Evolutionary conservation across 192 early-diverging fungal species (phyloP).

Genomic region (Rhizophagus prolifer): DNA sequence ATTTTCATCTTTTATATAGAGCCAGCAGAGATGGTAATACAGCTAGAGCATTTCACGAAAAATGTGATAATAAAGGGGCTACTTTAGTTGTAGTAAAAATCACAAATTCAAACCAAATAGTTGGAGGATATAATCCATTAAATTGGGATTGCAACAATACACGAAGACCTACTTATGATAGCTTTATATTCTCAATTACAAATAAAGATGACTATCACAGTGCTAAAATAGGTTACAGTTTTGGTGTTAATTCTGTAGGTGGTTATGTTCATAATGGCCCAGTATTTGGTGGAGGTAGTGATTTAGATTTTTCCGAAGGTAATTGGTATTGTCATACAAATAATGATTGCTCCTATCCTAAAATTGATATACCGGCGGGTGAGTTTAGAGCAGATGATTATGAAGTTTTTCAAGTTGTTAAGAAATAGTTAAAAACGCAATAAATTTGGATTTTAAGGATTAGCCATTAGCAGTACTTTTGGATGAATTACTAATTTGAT

Average conservation of each 20-base stretch:
- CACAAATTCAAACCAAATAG: not conserved
- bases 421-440: no score
- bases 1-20: not conserved
- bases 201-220: not conserved
- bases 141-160: not conserved
- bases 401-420: no score
- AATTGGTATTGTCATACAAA: not conserved
- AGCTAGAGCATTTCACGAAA: no score
- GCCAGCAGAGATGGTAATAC: not conserved
- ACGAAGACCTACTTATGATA: no score
- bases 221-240: not conserved
- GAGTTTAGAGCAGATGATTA: not conserved
- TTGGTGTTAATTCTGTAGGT: not conserved
- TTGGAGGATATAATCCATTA: constrained; percentile 14
- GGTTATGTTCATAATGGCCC: no score
- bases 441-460: no score
- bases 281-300: not conserved
- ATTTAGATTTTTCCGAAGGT: not conserved
- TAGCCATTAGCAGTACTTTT: no score
- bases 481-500: no score
- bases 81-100: not conserved
- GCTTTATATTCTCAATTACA: not conserved
- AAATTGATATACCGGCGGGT: not conserved
- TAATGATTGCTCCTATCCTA: not conserved
- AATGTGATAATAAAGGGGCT: not conserved